Conservation (phyloP, 306 rosid genomes). For the Acacia acuminata region DNA sequence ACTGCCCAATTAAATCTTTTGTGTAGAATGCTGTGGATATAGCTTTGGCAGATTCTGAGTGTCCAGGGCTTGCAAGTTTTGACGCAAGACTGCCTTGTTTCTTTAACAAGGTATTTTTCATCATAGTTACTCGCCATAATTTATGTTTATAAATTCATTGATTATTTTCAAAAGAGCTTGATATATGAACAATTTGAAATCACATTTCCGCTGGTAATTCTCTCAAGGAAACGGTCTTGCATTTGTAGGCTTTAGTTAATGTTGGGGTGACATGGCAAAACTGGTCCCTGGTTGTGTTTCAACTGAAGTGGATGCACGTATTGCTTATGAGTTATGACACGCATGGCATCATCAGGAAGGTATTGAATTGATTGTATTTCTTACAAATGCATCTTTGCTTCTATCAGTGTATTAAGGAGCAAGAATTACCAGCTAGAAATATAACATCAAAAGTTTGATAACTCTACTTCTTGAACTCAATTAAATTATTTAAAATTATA, state of each 20-base stretch:
- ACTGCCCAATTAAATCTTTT: neutral
- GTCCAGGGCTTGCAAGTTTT: constrained; percentile 52
- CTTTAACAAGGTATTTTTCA: constrained; percentile 64
- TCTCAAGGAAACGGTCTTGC: constrained; percentile 19
- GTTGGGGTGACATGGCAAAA: constrained; percentile 77
- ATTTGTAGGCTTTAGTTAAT: constrained; percentile 82
- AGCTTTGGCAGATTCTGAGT: constrained; percentile 86
- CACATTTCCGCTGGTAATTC: neutral
- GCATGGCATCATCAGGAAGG: constrained; percentile 84
- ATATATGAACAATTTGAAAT: neutral
- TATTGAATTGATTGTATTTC: constrained; percentile 19
- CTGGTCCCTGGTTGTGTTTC: constrained; percentile 97
- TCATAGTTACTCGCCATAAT: neutral
- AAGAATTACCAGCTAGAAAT: neutral
- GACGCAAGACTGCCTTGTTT: constrained; percentile 73
- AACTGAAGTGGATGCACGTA: constrained; percentile 94
- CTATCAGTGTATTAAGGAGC: neutral
- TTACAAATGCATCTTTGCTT: neutral
- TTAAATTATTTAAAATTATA: constrained; percentile 17
- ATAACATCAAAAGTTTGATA: neutral
- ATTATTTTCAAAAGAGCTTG: neutral
- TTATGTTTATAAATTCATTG: neutral
- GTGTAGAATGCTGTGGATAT: constrained; percentile 89
- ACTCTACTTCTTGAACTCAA: constrained; percentile 7
- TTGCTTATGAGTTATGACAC: constrained; percentile 94